These are phyloP conservation scores for Blastosporella zonata DNA, from an alignment of 1,284 basidiomycete genomes.

Conservation along the genomic window DNA sequence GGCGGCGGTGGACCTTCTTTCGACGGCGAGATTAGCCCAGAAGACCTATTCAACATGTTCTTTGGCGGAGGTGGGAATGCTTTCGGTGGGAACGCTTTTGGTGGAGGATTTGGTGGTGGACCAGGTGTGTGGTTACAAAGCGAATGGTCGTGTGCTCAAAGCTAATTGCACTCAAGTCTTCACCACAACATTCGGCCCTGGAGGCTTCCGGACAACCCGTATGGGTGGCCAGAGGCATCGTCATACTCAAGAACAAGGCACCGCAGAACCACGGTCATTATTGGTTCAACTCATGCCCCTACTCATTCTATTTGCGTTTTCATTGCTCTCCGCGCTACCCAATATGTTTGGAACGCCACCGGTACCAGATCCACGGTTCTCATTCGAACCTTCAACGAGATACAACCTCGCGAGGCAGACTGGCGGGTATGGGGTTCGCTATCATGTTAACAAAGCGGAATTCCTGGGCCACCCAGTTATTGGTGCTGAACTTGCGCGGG, in stretches of 20 bases:
- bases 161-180: slow-evolving; percentile 47
- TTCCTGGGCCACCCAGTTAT: slow-evolving; percentile 78
- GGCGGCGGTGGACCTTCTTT: slow-evolving; percentile 52
- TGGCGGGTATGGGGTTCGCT: slow-evolving; percentile 65
- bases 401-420: slow-evolving; percentile 71
- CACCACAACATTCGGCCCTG: slow-evolving; percentile 71
- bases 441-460: slow-evolving; percentile 83
- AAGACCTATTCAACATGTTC: slow-evolving; percentile 99
- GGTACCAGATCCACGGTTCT: slow-evolving; percentile 79
- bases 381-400: slow-evolving; percentile 60
- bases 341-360: slow-evolving; percentile 65
- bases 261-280: slow-evolving; percentile 59
- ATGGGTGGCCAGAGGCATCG: slow-evolving; percentile 38
- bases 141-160: neutral
- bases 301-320: slow-evolving; percentile 80
- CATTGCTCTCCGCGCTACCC: slow-evolving; percentile 83
- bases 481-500: slow-evolving; percentile 62
- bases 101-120: slow-evolving; percentile 54
- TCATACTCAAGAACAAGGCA: slow-evolving; percentile 28
- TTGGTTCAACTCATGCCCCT: slow-evolving; percentile 87
- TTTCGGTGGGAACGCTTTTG: slow-evolving; percentile 38
- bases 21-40: slow-evolving; percentile 88
- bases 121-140: slow-evolving; percentile 39
- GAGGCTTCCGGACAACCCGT: slow-evolving; percentile 70
- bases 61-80: slow-evolving; percentile 74